Evolutionary conservation across 2,329 filamentous ascomycete species (phyloP).

Genomic region (Alternaria atra): DNA sequence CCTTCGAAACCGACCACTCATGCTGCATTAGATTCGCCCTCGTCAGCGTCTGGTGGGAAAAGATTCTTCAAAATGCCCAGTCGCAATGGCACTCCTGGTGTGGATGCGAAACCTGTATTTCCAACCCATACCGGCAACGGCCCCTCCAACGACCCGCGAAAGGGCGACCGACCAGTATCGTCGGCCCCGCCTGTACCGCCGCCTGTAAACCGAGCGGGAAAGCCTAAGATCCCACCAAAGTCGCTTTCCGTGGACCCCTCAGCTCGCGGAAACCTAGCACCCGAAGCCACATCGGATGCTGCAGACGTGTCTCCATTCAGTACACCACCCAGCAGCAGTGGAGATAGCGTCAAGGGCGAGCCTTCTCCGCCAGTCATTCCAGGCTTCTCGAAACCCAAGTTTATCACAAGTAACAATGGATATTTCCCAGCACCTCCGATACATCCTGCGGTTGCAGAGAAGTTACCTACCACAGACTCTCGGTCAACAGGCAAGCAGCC

Average conservation of each 20-base stretch:
- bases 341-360: slow-evolving; percentile 60
- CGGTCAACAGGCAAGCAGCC: slow-evolving; percentile 29
- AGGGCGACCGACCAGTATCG: slow-evolving; percentile 51
- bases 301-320: slow-evolving; percentile 78
- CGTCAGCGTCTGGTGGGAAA: slow-evolving; percentile 28
- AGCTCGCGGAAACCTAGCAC: slow-evolving; percentile 42
- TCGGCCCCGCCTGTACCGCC: slow-evolving; percentile 64
- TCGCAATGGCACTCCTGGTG: slow-evolving; percentile 52
- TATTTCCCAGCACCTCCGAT: slow-evolving; percentile 46
- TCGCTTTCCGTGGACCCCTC: slow-evolving; percentile 40
- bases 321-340: slow-evolving; percentile 82
- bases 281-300: slow-evolving; percentile 55
- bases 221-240: slow-evolving; percentile 71
- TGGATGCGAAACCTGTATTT: slow-evolving; percentile 49
- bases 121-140: slow-evolving; percentile 24
- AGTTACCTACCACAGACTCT: slow-evolving; percentile 29
- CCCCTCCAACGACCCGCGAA: slow-evolving; percentile 40
- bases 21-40: slow-evolving; percentile 36
- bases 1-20: slow-evolving; percentile 40
- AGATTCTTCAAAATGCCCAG: slow-evolving; percentile 51
- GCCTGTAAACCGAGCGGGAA: slow-evolving; percentile 81
- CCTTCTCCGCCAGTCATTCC: slow-evolving; percentile 33
- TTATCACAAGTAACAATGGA: slow-evolving; percentile 33
- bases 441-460: slow-evolving; percentile 44
- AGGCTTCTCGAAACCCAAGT: slow-evolving; percentile 37